Conservation (phyloP, 2,329 filamentous ascomycete genomes). For the Alternaria tenuissima region DNA sequence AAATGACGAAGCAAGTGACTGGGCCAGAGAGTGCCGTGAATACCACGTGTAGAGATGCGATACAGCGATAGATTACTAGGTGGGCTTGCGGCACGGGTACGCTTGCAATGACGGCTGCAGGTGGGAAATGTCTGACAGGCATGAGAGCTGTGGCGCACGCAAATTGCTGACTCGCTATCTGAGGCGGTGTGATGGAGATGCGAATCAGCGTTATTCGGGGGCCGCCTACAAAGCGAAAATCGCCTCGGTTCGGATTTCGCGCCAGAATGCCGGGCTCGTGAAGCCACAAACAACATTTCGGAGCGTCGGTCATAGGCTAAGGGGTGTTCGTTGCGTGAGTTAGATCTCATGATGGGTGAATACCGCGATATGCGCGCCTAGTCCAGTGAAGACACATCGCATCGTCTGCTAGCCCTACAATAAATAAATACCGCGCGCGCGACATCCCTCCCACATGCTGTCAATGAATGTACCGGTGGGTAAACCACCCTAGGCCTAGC, state of each 20-base stretch:
- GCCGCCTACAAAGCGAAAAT: neutral
- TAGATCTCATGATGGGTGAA: neutral
- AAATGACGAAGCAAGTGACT: neutral
- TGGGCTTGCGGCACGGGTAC: neutral
- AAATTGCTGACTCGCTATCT: slow-evolving; percentile 1
- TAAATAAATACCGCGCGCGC: neutral
- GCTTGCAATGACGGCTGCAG: neutral
- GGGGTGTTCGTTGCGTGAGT: neutral
- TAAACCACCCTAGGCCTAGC: neutral
- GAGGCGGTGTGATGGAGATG: slow-evolving; percentile 2
- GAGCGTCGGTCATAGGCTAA: neutral
- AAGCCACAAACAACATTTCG: neutral
- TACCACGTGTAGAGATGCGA: neutral
- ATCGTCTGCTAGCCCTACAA: neutral
- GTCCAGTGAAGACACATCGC: neutral
- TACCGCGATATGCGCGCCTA: neutral
- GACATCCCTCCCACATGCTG: neutral
- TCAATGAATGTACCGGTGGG: neutral
- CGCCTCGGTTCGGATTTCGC: neutral
- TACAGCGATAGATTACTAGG: neutral
- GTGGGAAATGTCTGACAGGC: neutral
- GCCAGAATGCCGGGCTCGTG: neutral
- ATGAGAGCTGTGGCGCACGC: slow-evolving; percentile 1
- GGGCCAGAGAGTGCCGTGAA: neutral
- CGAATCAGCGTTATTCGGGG: neutral